Conservation (phyloP, 202 grass and related monocot genomes). For the Hordeum pubiflorum region DNA sequence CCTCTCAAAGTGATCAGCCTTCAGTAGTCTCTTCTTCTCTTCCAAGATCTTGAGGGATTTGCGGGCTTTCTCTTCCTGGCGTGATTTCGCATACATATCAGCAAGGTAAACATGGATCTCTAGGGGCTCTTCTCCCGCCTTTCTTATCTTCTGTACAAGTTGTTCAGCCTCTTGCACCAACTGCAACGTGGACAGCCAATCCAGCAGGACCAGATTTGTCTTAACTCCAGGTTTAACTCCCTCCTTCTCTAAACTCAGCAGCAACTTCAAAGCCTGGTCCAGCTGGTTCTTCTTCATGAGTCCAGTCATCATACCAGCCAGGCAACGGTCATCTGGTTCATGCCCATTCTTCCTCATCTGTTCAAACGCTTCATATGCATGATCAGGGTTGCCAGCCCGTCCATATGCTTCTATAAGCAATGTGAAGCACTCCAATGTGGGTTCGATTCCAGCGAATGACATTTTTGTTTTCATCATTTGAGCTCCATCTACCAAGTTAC, state of each 20-base stretch:
- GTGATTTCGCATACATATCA: constrained; percentile 64
- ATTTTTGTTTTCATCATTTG: constrained; percentile 20
- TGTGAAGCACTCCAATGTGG: constrained; percentile 36
- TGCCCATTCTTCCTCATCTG: constrained; percentile 37
- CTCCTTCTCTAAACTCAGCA: constrained; percentile 70
- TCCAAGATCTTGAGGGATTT: constrained; percentile 76
- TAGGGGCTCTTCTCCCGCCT: constrained; percentile 48
- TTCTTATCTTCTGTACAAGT: constrained; percentile 40
- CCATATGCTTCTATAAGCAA: constrained; percentile 55
- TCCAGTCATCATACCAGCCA: constrained; percentile 54
- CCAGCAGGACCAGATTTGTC: constrained; percentile 53
- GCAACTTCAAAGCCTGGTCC: constrained; percentile 55
- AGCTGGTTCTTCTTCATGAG: constrained; percentile 53
- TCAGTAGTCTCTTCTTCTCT: constrained; percentile 51
- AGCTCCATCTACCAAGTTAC: constrained; percentile 17
- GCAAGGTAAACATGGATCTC: constrained; percentile 78
- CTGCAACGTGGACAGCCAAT: constrained; percentile 68
- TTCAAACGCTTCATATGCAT: constrained; percentile 36
- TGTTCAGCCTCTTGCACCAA: constrained; percentile 73
- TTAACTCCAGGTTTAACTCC: constrained; percentile 51
- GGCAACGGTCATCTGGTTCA: constrained; percentile 60
- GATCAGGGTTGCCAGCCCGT: not conserved
- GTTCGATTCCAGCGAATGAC: constrained; percentile 23
- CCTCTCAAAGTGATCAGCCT: constrained; percentile 59
- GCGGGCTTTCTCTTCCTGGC: constrained; percentile 43